Evolutionary conservation across 495 filamentous ascomycete species (phyloP).

Genomic region (Hyaloscypha finlandica): DNA sequence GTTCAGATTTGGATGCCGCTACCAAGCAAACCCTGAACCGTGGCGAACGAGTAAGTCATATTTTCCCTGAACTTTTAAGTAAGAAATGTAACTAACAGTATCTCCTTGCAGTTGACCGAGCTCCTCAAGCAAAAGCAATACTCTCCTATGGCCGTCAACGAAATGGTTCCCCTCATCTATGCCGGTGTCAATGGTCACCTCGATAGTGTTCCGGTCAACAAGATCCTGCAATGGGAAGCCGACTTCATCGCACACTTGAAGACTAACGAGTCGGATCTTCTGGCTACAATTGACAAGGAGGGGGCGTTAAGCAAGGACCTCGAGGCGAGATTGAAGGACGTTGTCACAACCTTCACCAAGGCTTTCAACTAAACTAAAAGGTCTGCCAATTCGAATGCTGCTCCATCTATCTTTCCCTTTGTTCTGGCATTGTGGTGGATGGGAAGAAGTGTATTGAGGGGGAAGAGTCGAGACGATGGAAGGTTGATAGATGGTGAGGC

Average conservation of each 20-base stretch:
- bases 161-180: slow-evolving; percentile 99
- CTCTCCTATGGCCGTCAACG: slow-evolving; percentile 96
- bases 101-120: slow-evolving; percentile 68
- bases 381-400: slow-evolving; percentile 15
- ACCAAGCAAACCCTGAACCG: slow-evolving; percentile 98
- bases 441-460: slow-evolving; percentile 28
- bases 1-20: slow-evolving; percentile 97
- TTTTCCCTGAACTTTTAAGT: not conserved
- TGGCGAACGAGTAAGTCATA: slow-evolving; percentile 86
- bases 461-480: slow-evolving; percentile 18
- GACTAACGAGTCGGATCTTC: slow-evolving; percentile 81
- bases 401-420: slow-evolving; percentile 28
- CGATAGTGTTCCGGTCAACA: slow-evolving; percentile 33
- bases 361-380: slow-evolving; percentile 61
- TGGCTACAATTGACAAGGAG: slow-evolving; percentile 91
- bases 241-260: slow-evolving; percentile 92
- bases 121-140: slow-evolving; percentile 99
- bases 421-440: slow-evolving; percentile 28
- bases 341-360: slow-evolving; percentile 85
- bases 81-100: not conserved
- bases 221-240: slow-evolving; percentile 63
- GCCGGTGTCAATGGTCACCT: slow-evolving; percentile 93
- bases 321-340: slow-evolving; percentile 83
- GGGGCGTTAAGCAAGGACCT: slow-evolving; percentile 94
- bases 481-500: slow-evolving; percentile 30